These are phyloP conservation scores for fission yeast (Schizosaccharomyces pombe) DNA, from an alignment of 805 yeast species.

Conservation along the genomic window DNA sequence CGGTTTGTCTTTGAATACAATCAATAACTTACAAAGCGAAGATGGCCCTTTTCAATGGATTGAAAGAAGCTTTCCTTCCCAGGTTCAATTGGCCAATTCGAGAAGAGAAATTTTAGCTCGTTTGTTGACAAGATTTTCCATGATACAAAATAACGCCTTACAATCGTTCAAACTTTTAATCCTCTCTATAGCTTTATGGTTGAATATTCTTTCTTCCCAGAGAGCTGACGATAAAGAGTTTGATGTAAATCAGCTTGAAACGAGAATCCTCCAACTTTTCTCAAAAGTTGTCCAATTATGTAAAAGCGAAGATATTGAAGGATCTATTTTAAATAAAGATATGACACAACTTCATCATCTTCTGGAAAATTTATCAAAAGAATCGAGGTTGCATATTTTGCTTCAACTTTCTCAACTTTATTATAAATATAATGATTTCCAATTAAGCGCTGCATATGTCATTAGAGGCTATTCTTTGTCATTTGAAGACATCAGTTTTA, in stretches of 20 bases:
- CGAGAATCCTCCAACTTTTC: too few relatives aligned
- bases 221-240: too few relatives aligned
- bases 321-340: too few relatives aligned
- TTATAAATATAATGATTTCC: neutral
- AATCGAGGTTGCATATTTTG: too few relatives aligned
- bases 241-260: too few relatives aligned
- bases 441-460: neutral
- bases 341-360: too few relatives aligned
- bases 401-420: neutral
- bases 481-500: neutral
- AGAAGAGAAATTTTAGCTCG: neutral
- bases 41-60: neutral
- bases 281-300: too few relatives aligned
- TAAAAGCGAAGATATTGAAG: too few relatives aligned
- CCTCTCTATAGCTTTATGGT: too few relatives aligned
- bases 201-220: too few relatives aligned
- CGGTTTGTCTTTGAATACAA: neutral
- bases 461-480: neutral
- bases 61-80: neutral
- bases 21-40: neutral
- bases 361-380: too few relatives aligned
- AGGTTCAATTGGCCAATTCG: neutral
- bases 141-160: neutral
- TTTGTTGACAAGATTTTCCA: neutral
- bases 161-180: too few relatives aligned